Conservation (phyloP, 345 rosid genomes). For the Eucalyptus shirleyi region DNA sequence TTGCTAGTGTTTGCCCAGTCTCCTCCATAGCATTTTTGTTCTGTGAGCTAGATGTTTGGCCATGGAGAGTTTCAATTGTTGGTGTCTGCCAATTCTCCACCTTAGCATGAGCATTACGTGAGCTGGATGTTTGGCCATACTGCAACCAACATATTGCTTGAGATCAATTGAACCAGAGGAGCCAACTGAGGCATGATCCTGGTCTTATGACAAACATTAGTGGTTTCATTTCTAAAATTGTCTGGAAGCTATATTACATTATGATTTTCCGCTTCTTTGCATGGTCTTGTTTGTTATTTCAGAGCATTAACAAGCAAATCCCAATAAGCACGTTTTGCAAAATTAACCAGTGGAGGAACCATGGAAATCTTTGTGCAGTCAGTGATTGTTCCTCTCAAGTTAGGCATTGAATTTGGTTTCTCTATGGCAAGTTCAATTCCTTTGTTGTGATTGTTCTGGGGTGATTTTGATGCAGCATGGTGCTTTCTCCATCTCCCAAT, state of each 20-base stretch:
- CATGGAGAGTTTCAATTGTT: not conserved
- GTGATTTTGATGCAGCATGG: not conserved
- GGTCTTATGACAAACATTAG: not conserved
- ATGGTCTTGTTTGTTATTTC: not conserved
- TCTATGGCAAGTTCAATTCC: not conserved
- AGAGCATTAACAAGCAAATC: not conserved
- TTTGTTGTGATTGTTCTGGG: not conserved
- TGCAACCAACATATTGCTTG: not conserved
- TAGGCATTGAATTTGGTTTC: not conserved
- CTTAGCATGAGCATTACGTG: not conserved
- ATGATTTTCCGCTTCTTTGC: not conserved
- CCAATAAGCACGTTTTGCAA: not conserved
- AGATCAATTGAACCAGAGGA: not conserved
- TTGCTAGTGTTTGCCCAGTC: not conserved
- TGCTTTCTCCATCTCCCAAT: not conserved
- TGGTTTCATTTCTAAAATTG: not conserved
- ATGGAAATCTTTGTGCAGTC: not conserved
- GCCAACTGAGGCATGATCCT: not conserved
- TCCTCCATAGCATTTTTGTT: not conserved
- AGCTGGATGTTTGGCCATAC: not conserved
- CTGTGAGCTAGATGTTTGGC: not conserved
- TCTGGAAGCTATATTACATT: not conserved
- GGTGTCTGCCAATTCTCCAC: not conserved
- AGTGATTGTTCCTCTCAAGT: not conserved
- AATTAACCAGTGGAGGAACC: not conserved